Percentiles rank a stretch among this genome's conserved stretches.
These are phyloP conservation scores for Stagonosporopsis vannaccii DNA, from an alignment of 2,329 filamentous ascomycete species.

Conservation along the genomic window DNA sequence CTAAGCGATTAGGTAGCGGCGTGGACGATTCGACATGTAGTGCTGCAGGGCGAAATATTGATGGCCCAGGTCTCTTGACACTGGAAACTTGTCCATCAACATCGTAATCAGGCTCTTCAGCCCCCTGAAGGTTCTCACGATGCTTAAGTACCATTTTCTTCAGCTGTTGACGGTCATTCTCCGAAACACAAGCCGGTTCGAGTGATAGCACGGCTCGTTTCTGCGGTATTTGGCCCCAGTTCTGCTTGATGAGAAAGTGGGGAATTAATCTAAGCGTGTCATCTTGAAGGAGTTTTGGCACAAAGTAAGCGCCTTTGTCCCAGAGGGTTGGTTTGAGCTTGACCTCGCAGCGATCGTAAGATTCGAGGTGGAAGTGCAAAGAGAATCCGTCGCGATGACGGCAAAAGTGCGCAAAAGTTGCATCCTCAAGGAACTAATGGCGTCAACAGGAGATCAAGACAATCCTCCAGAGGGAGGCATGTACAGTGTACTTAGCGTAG, in stretches of 20 bases:
- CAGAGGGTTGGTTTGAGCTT: constrained; percentile 2
- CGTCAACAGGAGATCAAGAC: not conserved
- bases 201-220: not conserved
- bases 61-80: not conserved
- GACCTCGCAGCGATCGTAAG: constrained; percentile 1
- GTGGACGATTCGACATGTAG: not conserved
- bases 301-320: constrained; percentile 2
- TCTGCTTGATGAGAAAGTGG: not conserved
- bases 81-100: not conserved
- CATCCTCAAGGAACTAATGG: not conserved
- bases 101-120: not conserved
- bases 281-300: not conserved
- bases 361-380: constrained; percentile 3
- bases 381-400: not conserved
- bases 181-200: not conserved
- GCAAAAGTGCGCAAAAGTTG: not conserved
- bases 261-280: not conserved
- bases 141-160: not conserved
- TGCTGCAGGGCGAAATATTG: not conserved
- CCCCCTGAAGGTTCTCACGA: not conserved
- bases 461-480: not conserved
- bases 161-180: not conserved
- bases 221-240: not conserved
- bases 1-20: not conserved
- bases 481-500: not conserved